Evolutionary conservation across 768 basidiomycete genomes (phyloP).

Genomic region (Boletus tylopilopsis): DNA sequence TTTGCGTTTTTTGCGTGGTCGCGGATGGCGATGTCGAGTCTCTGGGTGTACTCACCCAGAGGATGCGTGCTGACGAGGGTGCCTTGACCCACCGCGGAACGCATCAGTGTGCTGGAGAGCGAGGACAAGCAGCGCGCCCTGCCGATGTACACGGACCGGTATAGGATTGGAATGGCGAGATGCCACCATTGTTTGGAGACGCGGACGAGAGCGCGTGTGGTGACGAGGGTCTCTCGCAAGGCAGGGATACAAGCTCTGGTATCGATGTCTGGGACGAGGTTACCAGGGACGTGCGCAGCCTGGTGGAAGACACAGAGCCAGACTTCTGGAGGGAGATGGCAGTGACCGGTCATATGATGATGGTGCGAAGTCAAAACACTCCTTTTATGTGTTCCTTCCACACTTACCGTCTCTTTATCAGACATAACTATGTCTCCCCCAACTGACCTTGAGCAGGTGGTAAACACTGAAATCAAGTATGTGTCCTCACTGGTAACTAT

Average conservation of each 20-base stretch:
- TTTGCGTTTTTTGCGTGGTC: slow-evolving; percentile 1
- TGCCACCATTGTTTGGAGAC: slow-evolving; percentile 30
- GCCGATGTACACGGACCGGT: slow-evolving; percentile 22
- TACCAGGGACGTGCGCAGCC: slow-evolving; percentile 18
- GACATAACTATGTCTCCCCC: slow-evolving; percentile 27
- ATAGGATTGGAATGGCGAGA: slow-evolving; percentile 22
- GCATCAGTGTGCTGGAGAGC: slow-evolving; percentile 12
- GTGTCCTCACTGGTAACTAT: slow-evolving; percentile 17
- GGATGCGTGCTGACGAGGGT: slow-evolving; percentile 7
- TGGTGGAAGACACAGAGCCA: slow-evolving; percentile 24
- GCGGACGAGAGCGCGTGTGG: slow-evolving; percentile 24
- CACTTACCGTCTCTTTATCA: no score
- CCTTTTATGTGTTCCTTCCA: no score
- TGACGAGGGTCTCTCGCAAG: slow-evolving; percentile 21
- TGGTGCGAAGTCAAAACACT: no score
- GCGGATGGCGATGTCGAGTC: slow-evolving; percentile 26
- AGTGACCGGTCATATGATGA: not conserved
- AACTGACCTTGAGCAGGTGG: slow-evolving; percentile 53
- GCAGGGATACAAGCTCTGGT: not conserved
- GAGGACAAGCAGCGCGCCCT: slow-evolving; percentile 16
- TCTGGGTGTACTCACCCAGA: slow-evolving; percentile 21
- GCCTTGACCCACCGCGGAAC: slow-evolving; percentile 8
- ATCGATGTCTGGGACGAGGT: slow-evolving; percentile 19
- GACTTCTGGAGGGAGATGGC: slow-evolving; percentile 9
- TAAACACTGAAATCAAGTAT: slow-evolving; percentile 62